Evolutionary conservation across 169 alveolate genomes (phyloP).

Genomic region (Plasmodium chabaudi): DNA sequence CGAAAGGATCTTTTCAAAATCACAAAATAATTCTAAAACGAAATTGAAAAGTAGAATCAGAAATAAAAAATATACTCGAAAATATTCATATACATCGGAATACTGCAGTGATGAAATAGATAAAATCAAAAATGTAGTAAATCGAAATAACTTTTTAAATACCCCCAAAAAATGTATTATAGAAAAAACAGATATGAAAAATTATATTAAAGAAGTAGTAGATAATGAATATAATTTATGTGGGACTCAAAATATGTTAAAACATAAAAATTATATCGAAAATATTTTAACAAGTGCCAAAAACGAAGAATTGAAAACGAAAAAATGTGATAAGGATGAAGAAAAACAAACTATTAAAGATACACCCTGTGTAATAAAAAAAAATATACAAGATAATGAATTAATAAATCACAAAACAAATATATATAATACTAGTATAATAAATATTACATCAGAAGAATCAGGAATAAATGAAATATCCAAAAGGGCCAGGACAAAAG

Average conservation of each 20-base stretch:
- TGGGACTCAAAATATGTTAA: background rate
- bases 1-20: constrained; percentile 12
- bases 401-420: background rate
- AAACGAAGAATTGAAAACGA: too few species aligned
- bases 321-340: background rate
- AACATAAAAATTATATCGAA: background rate
- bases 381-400: background rate
- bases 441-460: background rate
- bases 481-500: background rate
- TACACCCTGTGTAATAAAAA: background rate
- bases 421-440: background rate
- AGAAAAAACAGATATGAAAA: background rate
- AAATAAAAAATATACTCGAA: background rate
- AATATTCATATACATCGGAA: background rate
- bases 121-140: background rate
- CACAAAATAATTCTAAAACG: constrained; percentile 9
- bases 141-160: too few species aligned
- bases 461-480: background rate
- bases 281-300: too few species aligned
- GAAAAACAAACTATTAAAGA: background rate
- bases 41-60: background rate
- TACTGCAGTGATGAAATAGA: background rate
- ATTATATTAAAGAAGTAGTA: background rate
- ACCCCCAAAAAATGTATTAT: background rate
- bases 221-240: background rate